A percentile compares a stretch with the other conserved stretches of the same genome.
Evolutionary conservation across 768 basidiomycete species (phyloP).

Genomic region (Lactarius psammicola): DNA sequence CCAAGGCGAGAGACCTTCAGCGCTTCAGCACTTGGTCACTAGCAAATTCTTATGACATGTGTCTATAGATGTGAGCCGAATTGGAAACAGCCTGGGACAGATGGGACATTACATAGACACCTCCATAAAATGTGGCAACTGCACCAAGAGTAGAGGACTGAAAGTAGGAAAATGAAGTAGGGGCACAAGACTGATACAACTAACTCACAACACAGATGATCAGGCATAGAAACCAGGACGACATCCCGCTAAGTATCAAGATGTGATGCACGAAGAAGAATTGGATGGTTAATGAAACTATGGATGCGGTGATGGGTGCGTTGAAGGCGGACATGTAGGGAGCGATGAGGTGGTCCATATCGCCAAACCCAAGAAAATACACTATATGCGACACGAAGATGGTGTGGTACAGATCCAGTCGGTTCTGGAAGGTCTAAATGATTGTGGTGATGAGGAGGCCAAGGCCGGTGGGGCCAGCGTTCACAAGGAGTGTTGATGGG

Average conservation of each 20-base stretch:
- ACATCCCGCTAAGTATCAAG: too few species aligned
- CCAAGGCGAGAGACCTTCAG: too few species aligned
- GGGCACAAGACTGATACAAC: too few species aligned
- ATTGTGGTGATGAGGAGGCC: background rate
- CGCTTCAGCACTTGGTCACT: background rate
- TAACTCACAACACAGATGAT: too few species aligned
- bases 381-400: background rate
- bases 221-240: too few species aligned
- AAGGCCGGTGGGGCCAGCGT: background rate
- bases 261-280: too few species aligned
- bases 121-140: background rate
- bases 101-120: slow-evolving; percentile 1
- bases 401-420: slow-evolving; percentile 7
- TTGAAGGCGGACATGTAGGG: too few species aligned
- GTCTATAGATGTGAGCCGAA: background rate
- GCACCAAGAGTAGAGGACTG: background rate
- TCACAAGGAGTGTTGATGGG: background rate
- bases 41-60: background rate
- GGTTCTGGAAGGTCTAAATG: background rate
- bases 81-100: background rate
- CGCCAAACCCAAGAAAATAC: background rate
- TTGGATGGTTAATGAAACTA: too few species aligned
- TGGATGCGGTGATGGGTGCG: too few species aligned
- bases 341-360: too few species aligned
- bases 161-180: too few species aligned